Base-by-base conservation (phyloP, 139 green algal species). In the Picochlorum sp. region DNA sequence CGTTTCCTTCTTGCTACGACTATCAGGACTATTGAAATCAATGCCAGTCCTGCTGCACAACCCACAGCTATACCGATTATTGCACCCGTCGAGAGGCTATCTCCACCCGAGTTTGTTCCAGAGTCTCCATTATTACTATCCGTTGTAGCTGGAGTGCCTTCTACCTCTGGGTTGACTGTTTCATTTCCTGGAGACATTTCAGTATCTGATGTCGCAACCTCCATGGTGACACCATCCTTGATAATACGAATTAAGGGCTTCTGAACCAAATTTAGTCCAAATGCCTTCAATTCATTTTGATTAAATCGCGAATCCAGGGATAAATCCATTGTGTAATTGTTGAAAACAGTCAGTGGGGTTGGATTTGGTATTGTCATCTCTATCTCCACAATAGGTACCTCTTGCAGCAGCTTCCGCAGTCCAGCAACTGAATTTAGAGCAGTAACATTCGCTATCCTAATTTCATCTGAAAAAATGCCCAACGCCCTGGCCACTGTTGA, bases 61-160 rank as follows among this genome's bases (percentile, higher is more conserved):
- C 22, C 52, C 12, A 59, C 9, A 28, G 20, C 52, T 51, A 59
- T 59, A 59, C 52, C 52, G 13, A 59, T 20, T 36, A 59, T 59
- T n/a, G 52, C 52, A 20, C 52, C 52, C 8, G 52, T 59, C 24
- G 52, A 59, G 25, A 59, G 20, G 20, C 24, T 50, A 33, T 16
- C 20, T 16, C 39, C 10, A 16, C 44, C 44, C 12, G 26, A n/a
- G 12, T 22, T 29, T 53, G 44, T 31, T 53, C 12, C n/a, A 53
- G 6, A 31, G 28, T 51, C 43, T 29, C 16, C 16, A 28, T 14
- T 26, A 51, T 9, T 26, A 2, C 24, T 24, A 26, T 12, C 13
- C 16, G 24, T 20, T 47, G 39, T n/a, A 26, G 20, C 18, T 47
- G 39, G 39, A 8, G 39, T 47, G 10, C 18, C 22, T 14, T 8